Conservation (phyloP, 345 rosid genomes). For the Sisymbrium altissimum region DNA sequence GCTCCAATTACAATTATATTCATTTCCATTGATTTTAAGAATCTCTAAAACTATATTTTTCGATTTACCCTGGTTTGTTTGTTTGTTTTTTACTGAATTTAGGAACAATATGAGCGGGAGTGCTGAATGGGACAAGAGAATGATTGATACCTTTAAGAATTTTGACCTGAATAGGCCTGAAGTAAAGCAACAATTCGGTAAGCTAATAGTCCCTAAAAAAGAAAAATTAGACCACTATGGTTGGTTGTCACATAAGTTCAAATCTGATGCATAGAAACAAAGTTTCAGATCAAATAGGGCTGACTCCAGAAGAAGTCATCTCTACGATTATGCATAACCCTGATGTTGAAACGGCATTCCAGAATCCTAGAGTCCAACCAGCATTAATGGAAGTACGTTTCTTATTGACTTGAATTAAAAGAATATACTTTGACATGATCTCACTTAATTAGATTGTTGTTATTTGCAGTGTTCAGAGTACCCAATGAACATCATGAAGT, state of each 20-base stretch:
- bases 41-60: neutral
- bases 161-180: conserved; percentile 93
- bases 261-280: neutral
- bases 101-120: conserved; percentile 87
- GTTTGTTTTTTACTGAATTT: neutral
- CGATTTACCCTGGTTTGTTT: neutral
- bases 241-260: neutral
- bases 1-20: conserved; percentile 22
- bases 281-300: conserved; percentile 85
- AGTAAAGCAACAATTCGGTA: conserved; percentile 93
- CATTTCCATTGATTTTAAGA: conserved; percentile 2
- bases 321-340: conserved; percentile 93
- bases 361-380: conserved; percentile 90
- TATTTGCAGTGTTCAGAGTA: conserved; percentile 92
- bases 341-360: conserved; percentile 88
- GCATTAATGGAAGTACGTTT: conserved; percentile 89
- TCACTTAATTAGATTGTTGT: conserved; percentile 12
- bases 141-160: conserved; percentile 78
- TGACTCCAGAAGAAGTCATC: conserved; percentile 93
- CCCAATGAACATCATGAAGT: conserved; percentile 82
- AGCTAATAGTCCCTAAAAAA: conserved; percentile 21
- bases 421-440: neutral
- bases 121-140: conserved; percentile 72
- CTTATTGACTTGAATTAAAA: neutral
- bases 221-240: neutral